A percentile compares a stretch with the other conserved stretches of the same genome.
Conservation (phyloP, 1,284 basidiomycete genomes). For the Rhizopogon hawkerae region DNA sequence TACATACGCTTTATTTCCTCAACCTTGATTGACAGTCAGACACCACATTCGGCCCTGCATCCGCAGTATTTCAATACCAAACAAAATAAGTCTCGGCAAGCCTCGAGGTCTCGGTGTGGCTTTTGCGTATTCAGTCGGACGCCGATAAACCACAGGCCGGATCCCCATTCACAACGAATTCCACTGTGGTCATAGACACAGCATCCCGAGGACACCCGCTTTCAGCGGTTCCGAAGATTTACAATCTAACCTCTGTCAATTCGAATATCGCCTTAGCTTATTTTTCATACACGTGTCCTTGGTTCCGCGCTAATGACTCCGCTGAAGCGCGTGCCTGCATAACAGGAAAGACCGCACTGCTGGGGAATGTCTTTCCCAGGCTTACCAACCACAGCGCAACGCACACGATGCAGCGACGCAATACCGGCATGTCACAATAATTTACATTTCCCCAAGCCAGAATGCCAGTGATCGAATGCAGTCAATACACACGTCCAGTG, state of each 20-base stretch:
- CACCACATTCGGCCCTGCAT: conserved; percentile 23
- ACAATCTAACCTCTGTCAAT: conserved; percentile 18
- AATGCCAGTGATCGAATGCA: conserved; percentile 52
- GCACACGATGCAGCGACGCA: conserved; percentile 17
- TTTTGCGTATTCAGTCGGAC: conserved; percentile 26
- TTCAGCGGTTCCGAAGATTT: conserved; percentile 16
- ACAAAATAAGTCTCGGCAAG: conserved; percentile 19
- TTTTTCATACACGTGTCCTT: conserved; percentile 23
- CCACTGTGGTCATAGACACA: background rate
- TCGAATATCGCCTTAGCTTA: conserved; percentile 17
- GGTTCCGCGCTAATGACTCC: conserved; percentile 23
- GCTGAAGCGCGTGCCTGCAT: conserved; percentile 10
- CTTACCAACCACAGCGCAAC: conserved; percentile 8
- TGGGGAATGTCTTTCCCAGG: conserved; percentile 16
- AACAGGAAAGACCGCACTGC: conserved; percentile 1
- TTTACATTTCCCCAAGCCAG: conserved; percentile 27
- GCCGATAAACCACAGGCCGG: conserved; percentile 16
- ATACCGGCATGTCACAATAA: conserved; percentile 21
- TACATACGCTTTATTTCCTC: too few species aligned
- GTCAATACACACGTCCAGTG: conserved; percentile 36
- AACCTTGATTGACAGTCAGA: too few species aligned
- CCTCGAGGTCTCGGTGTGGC: conserved; percentile 31
- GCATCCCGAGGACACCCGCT: conserved; percentile 1
- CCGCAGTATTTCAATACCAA: conserved; percentile 27
- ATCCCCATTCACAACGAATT: conserved; percentile 9